phyloP scores from a whole-genome alignment of 169 alveolate species.

The Theileria equi region DNA sequence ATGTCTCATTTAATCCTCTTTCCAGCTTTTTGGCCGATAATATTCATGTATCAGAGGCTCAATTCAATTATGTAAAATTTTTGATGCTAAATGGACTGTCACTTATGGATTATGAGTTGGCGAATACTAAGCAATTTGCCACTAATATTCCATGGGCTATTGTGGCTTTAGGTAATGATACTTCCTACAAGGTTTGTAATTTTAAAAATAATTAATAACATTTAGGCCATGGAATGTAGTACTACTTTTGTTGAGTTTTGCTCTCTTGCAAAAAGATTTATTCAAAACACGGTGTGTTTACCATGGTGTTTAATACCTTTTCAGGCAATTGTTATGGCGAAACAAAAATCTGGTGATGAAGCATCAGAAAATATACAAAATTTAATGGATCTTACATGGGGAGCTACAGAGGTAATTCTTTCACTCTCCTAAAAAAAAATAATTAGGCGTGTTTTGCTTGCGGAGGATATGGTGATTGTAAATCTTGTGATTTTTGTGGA shows the following conservation, averaged over 20 bases:
- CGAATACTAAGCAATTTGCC: conserved; percentile 58
- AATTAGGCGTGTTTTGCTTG: conserved; percentile 47
- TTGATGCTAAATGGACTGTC: conserved; percentile 42
- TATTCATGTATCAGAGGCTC: conserved; percentile 30
- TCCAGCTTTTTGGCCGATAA: conserved; percentile 27
- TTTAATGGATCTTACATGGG: conserved; percentile 63
- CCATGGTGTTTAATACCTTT: not conserved
- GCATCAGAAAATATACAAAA: conserved; percentile 56
- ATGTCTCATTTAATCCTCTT: conserved; percentile 13
- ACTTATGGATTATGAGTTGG: conserved; percentile 43
- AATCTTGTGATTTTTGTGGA: conserved; percentile 59
- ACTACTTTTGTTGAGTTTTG: conserved; percentile 44
- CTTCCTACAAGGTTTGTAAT: not conserved
- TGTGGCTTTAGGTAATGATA: conserved; percentile 52
- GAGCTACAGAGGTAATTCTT: conserved; percentile 34
- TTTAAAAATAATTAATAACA: not conserved
- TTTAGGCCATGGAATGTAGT: conserved; percentile 40
- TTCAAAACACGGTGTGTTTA: conserved; percentile 21
- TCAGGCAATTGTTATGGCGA: conserved; percentile 25
- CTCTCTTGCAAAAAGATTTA: conserved; percentile 46
- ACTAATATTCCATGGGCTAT: conserved; percentile 54
- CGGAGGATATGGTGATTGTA: conserved; percentile 66
- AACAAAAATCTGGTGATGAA: conserved; percentile 29
- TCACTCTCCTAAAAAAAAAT: not conserved
- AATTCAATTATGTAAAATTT: conserved; percentile 38